Evolutionary conservation across 2,329 filamentous ascomycete genomes (phyloP).

Genomic region (Fusarium chaquense): DNA sequence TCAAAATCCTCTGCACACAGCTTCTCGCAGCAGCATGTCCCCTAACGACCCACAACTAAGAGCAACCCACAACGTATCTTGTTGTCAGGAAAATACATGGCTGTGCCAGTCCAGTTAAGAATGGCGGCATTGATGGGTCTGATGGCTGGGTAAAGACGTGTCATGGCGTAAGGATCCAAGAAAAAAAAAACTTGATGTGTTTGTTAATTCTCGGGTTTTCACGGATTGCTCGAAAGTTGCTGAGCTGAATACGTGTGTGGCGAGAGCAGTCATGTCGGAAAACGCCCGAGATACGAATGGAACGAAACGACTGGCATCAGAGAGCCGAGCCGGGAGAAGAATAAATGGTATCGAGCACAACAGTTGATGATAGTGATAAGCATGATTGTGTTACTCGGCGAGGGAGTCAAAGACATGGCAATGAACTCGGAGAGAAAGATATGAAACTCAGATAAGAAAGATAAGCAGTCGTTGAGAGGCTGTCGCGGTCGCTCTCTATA

Average conservation of each 20-base stretch:
- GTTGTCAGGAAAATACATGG: slow-evolving; percentile 16
- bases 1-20: slow-evolving; percentile 26
- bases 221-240: slow-evolving; percentile 9
- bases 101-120: neutral
- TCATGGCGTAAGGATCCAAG: slow-evolving; percentile 31
- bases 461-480: slow-evolving; percentile 23
- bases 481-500: slow-evolving; percentile 14
- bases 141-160: slow-evolving; percentile 31
- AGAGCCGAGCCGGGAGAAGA: slow-evolving; percentile 9
- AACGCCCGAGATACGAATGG: slow-evolving; percentile 40
- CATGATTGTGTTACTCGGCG: slow-evolving; percentile 22
- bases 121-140: slow-evolving; percentile 19
- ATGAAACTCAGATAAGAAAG: slow-evolving; percentile 33
- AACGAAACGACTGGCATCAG: slow-evolving; percentile 12
- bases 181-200: slow-evolving; percentile 1
- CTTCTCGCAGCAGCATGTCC: slow-evolving; percentile 29
- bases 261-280: slow-evolving; percentile 35
- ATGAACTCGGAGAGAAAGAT: slow-evolving; percentile 10
- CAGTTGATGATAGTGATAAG: slow-evolving; percentile 25
- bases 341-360: neutral
- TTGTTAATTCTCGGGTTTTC: slow-evolving; percentile 26
- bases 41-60: slow-evolving; percentile 10
- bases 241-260: slow-evolving; percentile 25
- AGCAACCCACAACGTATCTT: neutral
- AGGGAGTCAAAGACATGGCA: slow-evolving; percentile 31